These are phyloP conservation scores for Sclerotinia spermophila DNA, from an alignment of 2,329 filamentous ascomycete genomes.

Conservation along the genomic window DNA sequence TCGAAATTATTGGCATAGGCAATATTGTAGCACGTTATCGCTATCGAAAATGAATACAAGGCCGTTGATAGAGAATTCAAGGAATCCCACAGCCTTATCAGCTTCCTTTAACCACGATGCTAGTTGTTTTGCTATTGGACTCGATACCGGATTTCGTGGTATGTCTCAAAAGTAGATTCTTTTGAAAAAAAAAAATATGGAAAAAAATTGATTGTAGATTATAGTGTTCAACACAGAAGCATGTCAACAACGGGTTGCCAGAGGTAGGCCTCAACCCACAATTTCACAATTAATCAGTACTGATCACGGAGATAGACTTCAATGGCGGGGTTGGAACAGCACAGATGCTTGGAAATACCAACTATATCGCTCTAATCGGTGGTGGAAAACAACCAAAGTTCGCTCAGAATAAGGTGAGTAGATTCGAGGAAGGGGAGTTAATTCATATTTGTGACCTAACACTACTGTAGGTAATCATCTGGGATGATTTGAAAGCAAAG, in stretches of 20 bases:
- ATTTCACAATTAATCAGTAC: conserved; percentile 8
- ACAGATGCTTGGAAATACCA: conserved; percentile 82
- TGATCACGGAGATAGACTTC: conserved; percentile 54
- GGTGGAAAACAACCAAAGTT: conserved; percentile 84
- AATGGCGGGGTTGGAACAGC: conserved; percentile 78
- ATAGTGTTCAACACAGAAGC: conserved; percentile 70
- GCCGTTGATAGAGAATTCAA: conserved; percentile 74
- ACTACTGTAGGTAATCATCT: conserved; percentile 67
- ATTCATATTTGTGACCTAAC: not conserved
- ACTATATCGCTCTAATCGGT: conserved; percentile 85
- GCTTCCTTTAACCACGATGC: conserved; percentile 81
- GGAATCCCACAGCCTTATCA: conserved; percentile 72
- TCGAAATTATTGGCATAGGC: not conserved
- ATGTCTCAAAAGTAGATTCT: conserved; percentile 37
- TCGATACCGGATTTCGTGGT: conserved; percentile 85
- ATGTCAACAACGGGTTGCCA: conserved; percentile 64
- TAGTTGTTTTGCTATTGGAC: conserved; percentile 80
- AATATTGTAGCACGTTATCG: conserved; percentile 6
- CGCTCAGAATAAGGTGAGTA: conserved; percentile 72
- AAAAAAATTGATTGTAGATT: too few relatives aligned
- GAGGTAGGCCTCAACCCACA: conserved; percentile 42
- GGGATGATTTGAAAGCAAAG: conserved; percentile 80
- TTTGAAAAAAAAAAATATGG: too few relatives aligned
- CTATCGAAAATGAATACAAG: conserved; percentile 75
- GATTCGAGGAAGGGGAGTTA: not conserved